Conservation (phyloP, 768 basidiomycete genomes). For the Boletus sp. region DNA sequence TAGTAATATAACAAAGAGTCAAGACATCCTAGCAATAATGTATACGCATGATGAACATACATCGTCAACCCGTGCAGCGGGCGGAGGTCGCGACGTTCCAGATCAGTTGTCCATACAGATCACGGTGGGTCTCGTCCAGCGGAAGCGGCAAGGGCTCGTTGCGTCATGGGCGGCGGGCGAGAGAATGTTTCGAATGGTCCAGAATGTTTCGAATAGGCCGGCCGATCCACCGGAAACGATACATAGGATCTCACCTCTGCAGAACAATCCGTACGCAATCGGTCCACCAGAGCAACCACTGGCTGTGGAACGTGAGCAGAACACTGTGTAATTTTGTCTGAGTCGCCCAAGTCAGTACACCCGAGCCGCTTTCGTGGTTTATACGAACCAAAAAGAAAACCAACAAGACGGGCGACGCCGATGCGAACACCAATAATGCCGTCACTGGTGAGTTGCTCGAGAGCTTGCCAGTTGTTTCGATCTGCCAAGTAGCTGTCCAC, state of each 20-base stretch:
- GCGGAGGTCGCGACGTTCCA: neutral
- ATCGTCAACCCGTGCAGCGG: neutral
- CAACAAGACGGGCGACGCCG: conserved; percentile 72
- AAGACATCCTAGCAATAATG: conserved; percentile 17
- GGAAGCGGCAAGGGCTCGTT: neutral
- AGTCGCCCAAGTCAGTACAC: conserved; percentile 3
- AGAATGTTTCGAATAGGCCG: conserved; percentile 9
- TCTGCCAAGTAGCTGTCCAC: conserved; percentile 38
- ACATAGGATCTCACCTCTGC: conserved; percentile 63
- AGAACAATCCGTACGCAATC: conserved; percentile 53
- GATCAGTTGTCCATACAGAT: neutral
- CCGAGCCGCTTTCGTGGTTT: neutral
- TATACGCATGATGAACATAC: conserved; percentile 7
- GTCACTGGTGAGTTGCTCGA: conserved; percentile 60
- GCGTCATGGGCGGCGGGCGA: conserved; percentile 32
- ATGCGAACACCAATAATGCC: conserved; percentile 81
- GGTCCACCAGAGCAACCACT: conserved; percentile 40
- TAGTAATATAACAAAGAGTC: conserved; percentile 23
- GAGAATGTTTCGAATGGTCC: conserved; percentile 36
- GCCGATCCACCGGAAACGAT: conserved; percentile 29
- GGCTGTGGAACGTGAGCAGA: conserved; percentile 29
- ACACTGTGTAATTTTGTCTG: conserved; percentile 15
- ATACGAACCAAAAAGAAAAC: conserved; percentile 51
- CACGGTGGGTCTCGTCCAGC: conserved; percentile 10
- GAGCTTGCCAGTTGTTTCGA: conserved; percentile 45